A percentile compares a stretch with the other conserved stretches of the same genome.
Evolutionary conservation across 257 asterid genomes (phyloP).

Genomic region (Apocynum venetum): DNA sequence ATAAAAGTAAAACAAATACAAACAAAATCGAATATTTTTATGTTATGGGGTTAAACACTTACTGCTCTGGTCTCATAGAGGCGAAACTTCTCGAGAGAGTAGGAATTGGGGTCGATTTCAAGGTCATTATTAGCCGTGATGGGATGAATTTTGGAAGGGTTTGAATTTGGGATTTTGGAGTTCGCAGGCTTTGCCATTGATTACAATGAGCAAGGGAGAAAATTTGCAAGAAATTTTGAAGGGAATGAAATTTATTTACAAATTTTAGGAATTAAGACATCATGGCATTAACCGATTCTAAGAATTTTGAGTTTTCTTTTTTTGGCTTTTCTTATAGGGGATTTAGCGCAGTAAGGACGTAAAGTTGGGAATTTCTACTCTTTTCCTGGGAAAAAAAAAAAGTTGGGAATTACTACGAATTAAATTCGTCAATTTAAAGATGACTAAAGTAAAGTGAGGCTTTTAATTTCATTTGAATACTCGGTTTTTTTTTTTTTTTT

Average conservation of each 20-base stretch:
- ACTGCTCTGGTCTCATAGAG: slow-evolving; percentile 91
- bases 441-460: no score
- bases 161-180: slow-evolving; percentile 45
- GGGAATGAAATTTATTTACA: background rate
- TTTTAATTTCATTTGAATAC: no score
- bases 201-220: background rate
- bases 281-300: background rate
- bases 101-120: slow-evolving; percentile 58
- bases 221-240: background rate
- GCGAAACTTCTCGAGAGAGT: slow-evolving; percentile 94
- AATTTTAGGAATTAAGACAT: background rate
- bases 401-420: no score
- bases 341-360: no score
- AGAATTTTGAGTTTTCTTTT: background rate
- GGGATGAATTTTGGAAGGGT: slow-evolving; percentile 48
- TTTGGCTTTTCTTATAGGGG: no score
- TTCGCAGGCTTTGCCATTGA: slow-evolving; percentile 64
- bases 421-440: no score
- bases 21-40: background rate
- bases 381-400: no score
- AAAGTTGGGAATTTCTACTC: no score
- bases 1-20: background rate
- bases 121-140: slow-evolving; percentile 36
- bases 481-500: no score
- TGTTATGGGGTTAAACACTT: slow-evolving; percentile 15